A percentile compares a stretch with the other conserved stretches of the same genome.
Evolutionary conservation across 371 early-diverging fungal species (phyloP).

Genomic region (Basidiobolus meristosporus): DNA sequence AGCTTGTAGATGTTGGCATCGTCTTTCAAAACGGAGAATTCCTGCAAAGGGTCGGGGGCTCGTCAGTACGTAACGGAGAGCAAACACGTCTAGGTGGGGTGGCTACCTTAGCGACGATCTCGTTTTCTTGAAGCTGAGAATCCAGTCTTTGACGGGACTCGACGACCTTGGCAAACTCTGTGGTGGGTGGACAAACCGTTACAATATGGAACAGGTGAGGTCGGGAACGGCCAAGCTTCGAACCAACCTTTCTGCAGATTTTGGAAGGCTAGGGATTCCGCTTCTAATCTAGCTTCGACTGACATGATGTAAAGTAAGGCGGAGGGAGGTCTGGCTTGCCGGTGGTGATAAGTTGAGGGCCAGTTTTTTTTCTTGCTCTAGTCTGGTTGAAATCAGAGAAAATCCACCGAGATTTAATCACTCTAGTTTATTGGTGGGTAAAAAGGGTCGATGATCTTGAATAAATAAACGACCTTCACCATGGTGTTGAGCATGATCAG

Average conservation of each 20-base stretch:
- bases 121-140: constrained; percentile 90
- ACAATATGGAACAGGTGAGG: not conserved
- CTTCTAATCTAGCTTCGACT: constrained; percentile 2
- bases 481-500: no score
- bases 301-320: no score
- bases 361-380: no score
- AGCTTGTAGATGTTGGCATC: constrained; percentile 81
- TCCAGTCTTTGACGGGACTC: constrained; percentile 66
- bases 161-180: constrained; percentile 65
- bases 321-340: no score
- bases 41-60: constrained; percentile 20
- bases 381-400: no score
- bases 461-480: no score
- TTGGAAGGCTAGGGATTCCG: constrained; percentile 2
- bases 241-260: constrained; percentile 4
- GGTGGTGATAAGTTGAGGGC: no score
- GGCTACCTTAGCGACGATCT: constrained; percentile 70
- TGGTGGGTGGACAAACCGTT: not conserved
- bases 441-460: no score
- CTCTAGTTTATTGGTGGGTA: no score
- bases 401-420: no score
- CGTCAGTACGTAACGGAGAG: no score
- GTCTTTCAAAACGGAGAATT: constrained; percentile 63
- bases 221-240: not conserved
- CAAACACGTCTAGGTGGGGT: no score